Conservation (phyloP, 805 yeast genomes). For the Saturnispora quitensis region DNA sequence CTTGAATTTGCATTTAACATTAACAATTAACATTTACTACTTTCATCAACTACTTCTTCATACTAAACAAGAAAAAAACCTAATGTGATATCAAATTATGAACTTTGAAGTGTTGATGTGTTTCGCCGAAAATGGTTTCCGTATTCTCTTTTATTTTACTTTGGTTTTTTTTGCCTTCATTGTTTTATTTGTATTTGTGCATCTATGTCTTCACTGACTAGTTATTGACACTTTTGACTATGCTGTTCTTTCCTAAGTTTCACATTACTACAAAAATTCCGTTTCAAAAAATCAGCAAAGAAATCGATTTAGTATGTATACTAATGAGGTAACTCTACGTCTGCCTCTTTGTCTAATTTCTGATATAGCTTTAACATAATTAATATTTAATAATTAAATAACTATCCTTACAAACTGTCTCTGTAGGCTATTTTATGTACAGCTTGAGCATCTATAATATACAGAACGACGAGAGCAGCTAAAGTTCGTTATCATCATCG, state of each 20-base stretch:
- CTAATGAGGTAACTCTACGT: neutral
- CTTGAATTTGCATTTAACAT: neutral
- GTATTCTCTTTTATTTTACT: constrained; percentile 4
- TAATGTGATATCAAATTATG: neutral
- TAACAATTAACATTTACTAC: neutral
- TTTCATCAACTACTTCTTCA: neutral
- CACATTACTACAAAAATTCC: neutral
- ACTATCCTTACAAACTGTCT: neutral
- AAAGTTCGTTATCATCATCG: constrained; percentile 33
- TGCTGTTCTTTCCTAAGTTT: neutral
- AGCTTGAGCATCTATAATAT: neutral
- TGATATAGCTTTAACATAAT: neutral
- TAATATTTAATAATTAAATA: neutral
- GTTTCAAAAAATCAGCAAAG: neutral
- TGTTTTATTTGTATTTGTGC: neutral
- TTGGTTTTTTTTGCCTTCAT: constrained; percentile 3
- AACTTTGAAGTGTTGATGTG: neutral
- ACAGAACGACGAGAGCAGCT: neutral
- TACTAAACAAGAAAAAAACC: neutral
- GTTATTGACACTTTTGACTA: neutral
- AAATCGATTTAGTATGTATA: neutral
- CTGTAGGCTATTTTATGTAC: neutral
- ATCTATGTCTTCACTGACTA: neutral
- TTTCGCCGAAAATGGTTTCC: neutral
- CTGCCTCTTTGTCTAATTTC: neutral